phyloP scores from a whole-genome alignment of 2,329 filamentous ascomycete genomes.

The Zymoseptoria passerinii region DNA sequence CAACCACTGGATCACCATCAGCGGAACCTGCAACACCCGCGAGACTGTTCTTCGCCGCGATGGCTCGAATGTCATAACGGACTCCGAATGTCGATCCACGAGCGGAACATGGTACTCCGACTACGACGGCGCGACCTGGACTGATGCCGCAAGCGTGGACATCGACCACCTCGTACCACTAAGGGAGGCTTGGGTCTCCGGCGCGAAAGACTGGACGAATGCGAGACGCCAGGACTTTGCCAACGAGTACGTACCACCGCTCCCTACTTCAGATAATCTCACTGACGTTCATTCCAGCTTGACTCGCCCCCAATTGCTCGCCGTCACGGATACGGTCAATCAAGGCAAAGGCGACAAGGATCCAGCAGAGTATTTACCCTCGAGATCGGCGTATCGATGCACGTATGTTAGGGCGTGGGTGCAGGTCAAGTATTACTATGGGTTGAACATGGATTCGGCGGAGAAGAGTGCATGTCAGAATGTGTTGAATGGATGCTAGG shows the following conservation, averaged over 20 bases:
- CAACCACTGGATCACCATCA: slow-evolving; percentile 61
- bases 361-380: slow-evolving; percentile 70
- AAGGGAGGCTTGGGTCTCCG: slow-evolving; percentile 44
- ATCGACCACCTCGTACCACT: slow-evolving; percentile 80
- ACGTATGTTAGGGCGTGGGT: slow-evolving; percentile 71
- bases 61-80: slow-evolving; percentile 53
- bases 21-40: slow-evolving; percentile 58
- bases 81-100: slow-evolving; percentile 53
- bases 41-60: slow-evolving; percentile 69
- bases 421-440: slow-evolving; percentile 66
- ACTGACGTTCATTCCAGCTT: slow-evolving; percentile 48
- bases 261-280: no score
- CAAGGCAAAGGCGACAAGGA: slow-evolving; percentile 61
- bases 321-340: slow-evolving; percentile 72
- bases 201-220: slow-evolving; percentile 64
- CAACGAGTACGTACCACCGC: slow-evolving; percentile 32
- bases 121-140: slow-evolving; percentile 67
- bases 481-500: slow-evolving; percentile 56
- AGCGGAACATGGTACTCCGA: slow-evolving; percentile 63
- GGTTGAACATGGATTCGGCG: slow-evolving; percentile 57
- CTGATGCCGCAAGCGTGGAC: slow-evolving; percentile 59
- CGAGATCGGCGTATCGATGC: slow-evolving; percentile 63
- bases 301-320: slow-evolving; percentile 64
- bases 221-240: slow-evolving; percentile 59
- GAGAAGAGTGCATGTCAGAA: slow-evolving; percentile 48